Conservation (phyloP, 1,139 yeast species). For the Magnusiomyces fungicola region DNA sequence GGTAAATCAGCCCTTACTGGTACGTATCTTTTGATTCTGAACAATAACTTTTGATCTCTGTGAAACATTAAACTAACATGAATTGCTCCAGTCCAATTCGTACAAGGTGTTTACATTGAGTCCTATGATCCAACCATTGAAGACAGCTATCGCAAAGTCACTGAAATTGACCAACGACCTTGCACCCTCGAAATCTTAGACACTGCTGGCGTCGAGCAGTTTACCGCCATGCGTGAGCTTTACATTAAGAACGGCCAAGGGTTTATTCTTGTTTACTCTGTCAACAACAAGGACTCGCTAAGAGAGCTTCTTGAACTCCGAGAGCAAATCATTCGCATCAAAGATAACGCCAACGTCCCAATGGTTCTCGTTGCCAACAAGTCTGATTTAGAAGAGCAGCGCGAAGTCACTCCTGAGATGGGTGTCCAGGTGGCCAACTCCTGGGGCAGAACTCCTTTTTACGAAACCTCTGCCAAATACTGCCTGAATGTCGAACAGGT, state of each 20-base stretch:
- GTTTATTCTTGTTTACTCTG: conserved; percentile 61
- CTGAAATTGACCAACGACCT: conserved; percentile 34
- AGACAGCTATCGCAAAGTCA: conserved; percentile 38
- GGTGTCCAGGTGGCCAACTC: conserved; percentile 64
- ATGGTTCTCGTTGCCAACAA: conserved; percentile 40
- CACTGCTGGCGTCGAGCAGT: conserved; percentile 43
- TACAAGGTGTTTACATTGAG: conserved; percentile 53
- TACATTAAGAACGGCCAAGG: conserved; percentile 42
- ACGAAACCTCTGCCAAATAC: conserved; percentile 74
- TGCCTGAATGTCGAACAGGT: conserved; percentile 84
- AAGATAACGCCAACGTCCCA: conserved; percentile 44
- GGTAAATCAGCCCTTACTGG: conserved; percentile 95
- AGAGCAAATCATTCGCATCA: conserved; percentile 86
- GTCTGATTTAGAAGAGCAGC: conserved; percentile 67
- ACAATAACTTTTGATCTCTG: neutral
- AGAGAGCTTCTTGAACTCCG: conserved; percentile 73
- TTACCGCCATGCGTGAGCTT: conserved; percentile 59
- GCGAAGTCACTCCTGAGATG: conserved; percentile 36
- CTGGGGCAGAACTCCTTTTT: conserved; percentile 90
- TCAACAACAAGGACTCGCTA: conserved; percentile 74
- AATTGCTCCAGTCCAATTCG: conserved; percentile 33
- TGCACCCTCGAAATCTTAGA: conserved; percentile 39
- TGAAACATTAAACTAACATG: neutral
- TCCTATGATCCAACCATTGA: conserved; percentile 98
- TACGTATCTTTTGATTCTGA: conserved; percentile 29